A percentile compares a stretch with the other conserved stretches of the same genome.
phyloP scores from a whole-genome alignment of 441 rosid species.

The Flueggea neowawraea region DNA sequence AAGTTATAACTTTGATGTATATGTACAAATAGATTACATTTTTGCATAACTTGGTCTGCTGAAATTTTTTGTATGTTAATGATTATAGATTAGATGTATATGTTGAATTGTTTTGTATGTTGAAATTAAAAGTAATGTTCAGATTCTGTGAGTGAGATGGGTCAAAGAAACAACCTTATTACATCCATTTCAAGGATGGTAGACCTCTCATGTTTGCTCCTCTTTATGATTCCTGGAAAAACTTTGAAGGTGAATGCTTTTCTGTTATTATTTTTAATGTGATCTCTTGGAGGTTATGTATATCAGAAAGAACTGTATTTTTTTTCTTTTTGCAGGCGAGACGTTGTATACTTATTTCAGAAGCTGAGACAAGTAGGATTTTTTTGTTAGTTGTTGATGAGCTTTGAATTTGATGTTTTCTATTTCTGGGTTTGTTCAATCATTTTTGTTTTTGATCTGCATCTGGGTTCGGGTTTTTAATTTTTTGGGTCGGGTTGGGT shows the following conservation, averaged over 20 bases:
- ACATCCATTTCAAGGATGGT: constrained; percentile 76
- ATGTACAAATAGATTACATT: too few species aligned
- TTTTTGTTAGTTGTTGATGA: too few species aligned
- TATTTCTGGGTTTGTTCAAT: too few species aligned
- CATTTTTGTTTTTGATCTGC: too few species aligned
- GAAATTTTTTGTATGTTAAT: not conserved
- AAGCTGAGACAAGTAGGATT: too few species aligned
- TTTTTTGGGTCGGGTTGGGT: too few species aligned
- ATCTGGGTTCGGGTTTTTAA: too few species aligned
- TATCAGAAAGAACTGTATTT: not conserved
- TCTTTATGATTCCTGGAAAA: constrained; percentile 80
- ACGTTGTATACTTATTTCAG: constrained; percentile 59
- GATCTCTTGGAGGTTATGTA: not conserved
- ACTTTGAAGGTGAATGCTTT: constrained; percentile 49
- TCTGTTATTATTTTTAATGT: not conserved
- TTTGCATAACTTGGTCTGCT: too few species aligned
- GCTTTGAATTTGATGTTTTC: too few species aligned
- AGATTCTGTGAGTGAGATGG: constrained; percentile 96
- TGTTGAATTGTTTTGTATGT: too few species aligned
- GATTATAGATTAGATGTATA: constrained; percentile 9
- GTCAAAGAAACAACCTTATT: constrained; percentile 83
- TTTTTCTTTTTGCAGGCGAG: constrained; percentile 54
- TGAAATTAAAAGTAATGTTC: constrained; percentile 13
- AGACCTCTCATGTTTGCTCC: constrained; percentile 89
- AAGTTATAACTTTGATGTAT: too few species aligned